These are phyloP conservation scores for Oryza brachyantha DNA, from an alignment of 176 grass and related monocot genomes.

Conservation along the genomic window DNA sequence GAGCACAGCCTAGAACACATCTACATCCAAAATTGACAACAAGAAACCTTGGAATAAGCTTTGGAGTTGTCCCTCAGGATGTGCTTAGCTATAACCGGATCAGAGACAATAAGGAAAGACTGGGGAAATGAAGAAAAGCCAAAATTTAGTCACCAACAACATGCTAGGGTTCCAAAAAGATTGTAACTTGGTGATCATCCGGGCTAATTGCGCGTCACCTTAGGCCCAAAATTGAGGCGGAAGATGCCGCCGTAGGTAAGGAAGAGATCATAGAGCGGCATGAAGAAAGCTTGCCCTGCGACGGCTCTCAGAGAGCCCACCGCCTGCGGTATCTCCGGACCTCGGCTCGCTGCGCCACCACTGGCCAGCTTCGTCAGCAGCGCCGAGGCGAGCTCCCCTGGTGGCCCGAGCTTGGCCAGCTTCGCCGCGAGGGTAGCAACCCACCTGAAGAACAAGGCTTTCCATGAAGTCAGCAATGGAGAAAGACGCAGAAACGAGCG, in stretches of 20 bases:
- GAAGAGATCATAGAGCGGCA: constrained; percentile 90
- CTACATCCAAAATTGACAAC: neutral
- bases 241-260: constrained; percentile 93
- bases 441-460: constrained; percentile 40
- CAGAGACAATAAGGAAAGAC: constrained; percentile 98
- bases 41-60: constrained; percentile 88
- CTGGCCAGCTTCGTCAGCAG: constrained; percentile 54
- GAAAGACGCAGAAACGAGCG: neutral
- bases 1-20: neutral
- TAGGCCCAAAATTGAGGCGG: constrained; percentile 88
- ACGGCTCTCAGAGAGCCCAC: constrained; percentile 57
- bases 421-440: constrained; percentile 33
- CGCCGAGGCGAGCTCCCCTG: constrained; percentile 44
- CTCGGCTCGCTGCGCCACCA: constrained; percentile 5
- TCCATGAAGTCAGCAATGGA: neutral
- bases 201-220: constrained; percentile 34
- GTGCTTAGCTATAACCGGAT: constrained; percentile 82
- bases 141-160: neutral
- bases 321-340: constrained; percentile 66
- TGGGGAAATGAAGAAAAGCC: constrained; percentile 1
- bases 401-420: constrained; percentile 47
- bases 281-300: constrained; percentile 72
- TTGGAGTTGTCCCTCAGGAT: constrained; percentile 86
- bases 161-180: neutral
- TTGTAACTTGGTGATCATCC: neutral